Evolutionary conservation across 164 flowering plant species (phyloP).

Genomic region (Liriodendron chinense): DNA sequence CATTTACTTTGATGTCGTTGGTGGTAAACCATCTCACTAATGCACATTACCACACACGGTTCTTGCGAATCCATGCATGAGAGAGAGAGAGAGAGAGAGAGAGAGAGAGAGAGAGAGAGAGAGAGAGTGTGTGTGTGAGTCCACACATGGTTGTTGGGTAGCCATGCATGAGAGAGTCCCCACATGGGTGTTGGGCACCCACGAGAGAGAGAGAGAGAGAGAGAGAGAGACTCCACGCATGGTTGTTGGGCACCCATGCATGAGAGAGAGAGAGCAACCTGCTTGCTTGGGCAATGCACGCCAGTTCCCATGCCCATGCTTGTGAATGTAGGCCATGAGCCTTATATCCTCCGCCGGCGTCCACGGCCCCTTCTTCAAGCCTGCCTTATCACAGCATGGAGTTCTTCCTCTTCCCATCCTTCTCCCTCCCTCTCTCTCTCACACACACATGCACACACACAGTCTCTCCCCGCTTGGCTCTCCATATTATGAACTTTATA

Average conservation of each 20-base stretch:
- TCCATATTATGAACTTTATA: not conserved
- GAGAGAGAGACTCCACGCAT: conserved; percentile 1
- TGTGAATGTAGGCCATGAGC: conserved; percentile 56
- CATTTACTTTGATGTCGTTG: too few relatives aligned
- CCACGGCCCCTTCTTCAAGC: conserved; percentile 80
- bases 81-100: conserved; percentile 2
- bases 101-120: not conserved
- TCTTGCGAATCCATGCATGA: not conserved
- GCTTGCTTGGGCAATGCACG: conserved; percentile 73
- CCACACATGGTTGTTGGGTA: too few relatives aligned
- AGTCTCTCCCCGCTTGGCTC: not conserved
- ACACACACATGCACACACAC: not conserved
- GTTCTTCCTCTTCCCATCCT: conserved; percentile 38
- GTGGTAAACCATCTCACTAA: too few relatives aligned
- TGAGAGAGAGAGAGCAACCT: conserved; percentile 28
- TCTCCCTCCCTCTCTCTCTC: not conserved
- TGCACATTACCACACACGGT: not conserved
- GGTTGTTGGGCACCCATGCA: too few relatives aligned
- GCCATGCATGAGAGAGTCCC: too few relatives aligned
- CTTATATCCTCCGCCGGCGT: conserved; percentile 58
- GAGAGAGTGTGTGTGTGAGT: too few relatives aligned
- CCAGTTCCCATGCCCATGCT: conserved; percentile 74
- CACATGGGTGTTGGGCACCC: too few relatives aligned
- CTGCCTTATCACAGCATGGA: conserved; percentile 71
- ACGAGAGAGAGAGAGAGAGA: conserved; percentile 5